Evolutionary conservation across 1,139 yeast genomes (phyloP).

Genomic region (Yarrowia galli): DNA sequence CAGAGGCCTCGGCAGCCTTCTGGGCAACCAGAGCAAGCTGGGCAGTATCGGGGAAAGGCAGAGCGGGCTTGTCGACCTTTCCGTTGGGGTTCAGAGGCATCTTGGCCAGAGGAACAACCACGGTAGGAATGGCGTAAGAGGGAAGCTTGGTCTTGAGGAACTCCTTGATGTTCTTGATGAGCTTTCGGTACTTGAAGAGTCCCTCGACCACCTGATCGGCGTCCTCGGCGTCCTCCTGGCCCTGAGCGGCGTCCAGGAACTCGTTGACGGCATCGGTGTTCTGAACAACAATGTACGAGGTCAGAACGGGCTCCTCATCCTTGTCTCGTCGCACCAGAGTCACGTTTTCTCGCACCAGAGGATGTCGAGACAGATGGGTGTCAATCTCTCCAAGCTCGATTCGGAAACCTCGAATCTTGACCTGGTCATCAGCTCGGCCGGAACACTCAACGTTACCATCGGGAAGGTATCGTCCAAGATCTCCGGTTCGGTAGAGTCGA

Average conservation of each 20-base stretch:
- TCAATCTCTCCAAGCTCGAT: conserved; percentile 98
- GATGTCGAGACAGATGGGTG: conserved; percentile 93
- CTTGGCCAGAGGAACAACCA: conserved; percentile 83
- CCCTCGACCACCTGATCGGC: conserved; percentile 70
- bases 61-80: conserved; percentile 95
- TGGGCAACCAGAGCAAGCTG: conserved; percentile 75
- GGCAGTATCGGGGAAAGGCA: conserved; percentile 92
- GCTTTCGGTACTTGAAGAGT: conserved; percentile 73
- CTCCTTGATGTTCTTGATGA: conserved; percentile 79
- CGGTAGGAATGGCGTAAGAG: conserved; percentile 89
- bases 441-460: conserved; percentile 98
- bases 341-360: conserved; percentile 86
- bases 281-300: conserved; percentile 91
- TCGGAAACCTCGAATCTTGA: conserved; percentile 97
- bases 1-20: conserved; percentile 47
- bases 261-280: conserved; percentile 56
- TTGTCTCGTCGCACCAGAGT: conserved; percentile 93
- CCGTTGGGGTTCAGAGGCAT: conserved; percentile 98
- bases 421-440: conserved; percentile 99
- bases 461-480: conserved; percentile 93
- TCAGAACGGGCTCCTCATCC: conserved; percentile 89
- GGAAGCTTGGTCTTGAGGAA: conserved; percentile 90
- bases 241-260: conserved; percentile 52
- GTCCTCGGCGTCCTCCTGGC: conserved; percentile 63
- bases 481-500: conserved; percentile 95